Percentiles rank a stretch among this genome's conserved stretches.
Conservation (phyloP, 176 grass and related monocot genomes). For the Echinochloa phyllopogon region DNA sequence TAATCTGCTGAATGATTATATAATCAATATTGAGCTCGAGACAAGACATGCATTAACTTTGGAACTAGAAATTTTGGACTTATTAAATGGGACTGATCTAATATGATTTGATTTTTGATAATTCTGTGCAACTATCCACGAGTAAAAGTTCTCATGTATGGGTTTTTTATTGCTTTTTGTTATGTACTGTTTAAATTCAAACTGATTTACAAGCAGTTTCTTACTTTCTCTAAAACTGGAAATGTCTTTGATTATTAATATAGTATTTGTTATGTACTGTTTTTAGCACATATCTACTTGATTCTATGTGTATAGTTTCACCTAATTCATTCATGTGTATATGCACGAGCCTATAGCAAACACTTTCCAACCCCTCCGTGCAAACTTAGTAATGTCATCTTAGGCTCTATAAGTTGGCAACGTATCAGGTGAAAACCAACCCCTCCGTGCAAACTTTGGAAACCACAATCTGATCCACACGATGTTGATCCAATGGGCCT, state of each 20-base stretch:
- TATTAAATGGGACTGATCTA: neutral
- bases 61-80: neutral
- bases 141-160: neutral
- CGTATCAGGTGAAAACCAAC: too few species aligned
- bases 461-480: too few species aligned
- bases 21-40: neutral
- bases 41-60: neutral
- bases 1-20: neutral
- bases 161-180: neutral
- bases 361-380: too few species aligned
- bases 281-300: neutral
- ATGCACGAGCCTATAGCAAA: too few species aligned
- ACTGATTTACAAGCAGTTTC: neutral
- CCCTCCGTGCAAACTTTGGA: too few species aligned
- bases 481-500: too few species aligned
- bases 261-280: neutral
- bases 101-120: neutral
- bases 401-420: too few species aligned
- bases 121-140: neutral
- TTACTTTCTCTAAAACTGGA: neutral
- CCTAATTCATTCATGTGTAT: neutral
- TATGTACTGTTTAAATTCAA: neutral
- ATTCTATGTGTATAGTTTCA: neutral
- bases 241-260: neutral
- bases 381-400: too few species aligned